Evolutionary conservation across 2,329 filamentous ascomycete genomes (phyloP).

Genomic region (Penicillium polonicum): DNA sequence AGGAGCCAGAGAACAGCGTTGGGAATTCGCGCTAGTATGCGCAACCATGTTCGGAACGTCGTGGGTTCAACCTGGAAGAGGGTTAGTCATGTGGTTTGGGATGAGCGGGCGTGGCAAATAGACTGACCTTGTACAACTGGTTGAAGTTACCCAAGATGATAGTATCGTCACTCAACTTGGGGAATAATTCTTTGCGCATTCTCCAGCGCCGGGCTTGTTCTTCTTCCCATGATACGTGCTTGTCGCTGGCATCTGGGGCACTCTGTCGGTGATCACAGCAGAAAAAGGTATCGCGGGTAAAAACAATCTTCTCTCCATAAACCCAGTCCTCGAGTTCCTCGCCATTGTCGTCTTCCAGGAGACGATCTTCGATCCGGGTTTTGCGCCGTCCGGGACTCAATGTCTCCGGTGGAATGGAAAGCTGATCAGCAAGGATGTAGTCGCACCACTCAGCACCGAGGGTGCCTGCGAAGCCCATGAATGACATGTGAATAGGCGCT

Average conservation of each 20-base stretch:
- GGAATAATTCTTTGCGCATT: conserved; percentile 92
- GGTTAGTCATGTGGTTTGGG: conserved; percentile 3
- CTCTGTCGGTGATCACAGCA: conserved; percentile 97
- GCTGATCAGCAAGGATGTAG: conserved; percentile 87
- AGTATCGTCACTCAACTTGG: conserved; percentile 72
- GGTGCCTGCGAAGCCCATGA: conserved; percentile 98
- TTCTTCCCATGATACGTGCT: conserved; percentile 72
- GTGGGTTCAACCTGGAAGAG: conserved; percentile 83
- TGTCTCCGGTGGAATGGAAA: conserved; percentile 78
- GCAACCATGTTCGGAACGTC: conserved; percentile 92
- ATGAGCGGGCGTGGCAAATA: not conserved
- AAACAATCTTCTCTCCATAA: conserved; percentile 95
- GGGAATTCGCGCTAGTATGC: conserved; percentile 79
- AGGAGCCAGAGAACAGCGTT: conserved; percentile 93
- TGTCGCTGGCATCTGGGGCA: conserved; percentile 68
- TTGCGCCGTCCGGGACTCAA: conserved; percentile 78
- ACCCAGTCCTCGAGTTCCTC: conserved; percentile 78
- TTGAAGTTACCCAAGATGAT: conserved; percentile 98
- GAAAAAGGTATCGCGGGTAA: conserved; percentile 92
- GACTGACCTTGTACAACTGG: conserved; percentile 86
- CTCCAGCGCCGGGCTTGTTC: conserved; percentile 81
- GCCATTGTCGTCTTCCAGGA: conserved; percentile 64
- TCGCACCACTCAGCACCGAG: conserved; percentile 98
- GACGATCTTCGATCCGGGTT: conserved; percentile 66
- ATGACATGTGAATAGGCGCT: conserved; percentile 97